Evolutionary conservation across 306 rosid species (phyloP).

Genomic region (Lablab purpureus): DNA sequence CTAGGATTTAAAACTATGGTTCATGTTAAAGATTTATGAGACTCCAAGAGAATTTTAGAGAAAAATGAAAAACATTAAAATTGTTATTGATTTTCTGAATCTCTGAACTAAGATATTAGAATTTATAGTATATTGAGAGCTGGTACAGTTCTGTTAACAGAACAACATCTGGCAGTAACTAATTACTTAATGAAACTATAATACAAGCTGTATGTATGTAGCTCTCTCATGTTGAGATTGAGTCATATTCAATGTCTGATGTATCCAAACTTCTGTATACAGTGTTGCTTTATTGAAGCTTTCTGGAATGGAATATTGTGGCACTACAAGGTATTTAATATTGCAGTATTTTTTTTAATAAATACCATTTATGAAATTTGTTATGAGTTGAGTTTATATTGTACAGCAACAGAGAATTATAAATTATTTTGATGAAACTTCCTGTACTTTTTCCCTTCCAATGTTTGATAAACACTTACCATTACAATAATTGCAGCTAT

Average conservation of each 20-base stretch:
- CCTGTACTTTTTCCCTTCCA: not conserved
- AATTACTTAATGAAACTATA: not conserved
- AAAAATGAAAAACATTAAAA: no score
- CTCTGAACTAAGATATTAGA: not conserved
- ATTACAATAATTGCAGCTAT: slow-evolving; percentile 68
- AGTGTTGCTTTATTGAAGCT: slow-evolving; percentile 92
- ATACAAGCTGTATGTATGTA: not conserved
- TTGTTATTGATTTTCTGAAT: no score
- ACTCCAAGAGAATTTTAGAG: not conserved
- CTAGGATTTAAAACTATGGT: not conserved
- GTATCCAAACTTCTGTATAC: slow-evolving; percentile 50
- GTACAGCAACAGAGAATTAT: not conserved
- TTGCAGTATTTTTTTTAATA: slow-evolving; percentile 11
- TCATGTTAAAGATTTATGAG: not conserved
- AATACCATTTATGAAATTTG: slow-evolving; percentile 3
- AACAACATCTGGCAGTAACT: not conserved
- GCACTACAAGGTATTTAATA: slow-evolving; percentile 85
- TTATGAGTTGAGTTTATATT: slow-evolving; percentile 4
- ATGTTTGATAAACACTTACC: slow-evolving; percentile 36
- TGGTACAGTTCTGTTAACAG: not conserved
- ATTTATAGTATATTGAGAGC: not conserved
- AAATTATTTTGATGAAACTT: not conserved
- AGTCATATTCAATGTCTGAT: slow-evolving; percentile 35
- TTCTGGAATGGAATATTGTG: slow-evolving; percentile 90
- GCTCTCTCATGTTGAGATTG: not conserved